A percentile compares a stretch with the other conserved stretches of the same genome.
These are phyloP conservation scores for Blastobotrys petasosporus DNA, from an alignment of 1,139 yeast species.

Conservation along the genomic window DNA sequence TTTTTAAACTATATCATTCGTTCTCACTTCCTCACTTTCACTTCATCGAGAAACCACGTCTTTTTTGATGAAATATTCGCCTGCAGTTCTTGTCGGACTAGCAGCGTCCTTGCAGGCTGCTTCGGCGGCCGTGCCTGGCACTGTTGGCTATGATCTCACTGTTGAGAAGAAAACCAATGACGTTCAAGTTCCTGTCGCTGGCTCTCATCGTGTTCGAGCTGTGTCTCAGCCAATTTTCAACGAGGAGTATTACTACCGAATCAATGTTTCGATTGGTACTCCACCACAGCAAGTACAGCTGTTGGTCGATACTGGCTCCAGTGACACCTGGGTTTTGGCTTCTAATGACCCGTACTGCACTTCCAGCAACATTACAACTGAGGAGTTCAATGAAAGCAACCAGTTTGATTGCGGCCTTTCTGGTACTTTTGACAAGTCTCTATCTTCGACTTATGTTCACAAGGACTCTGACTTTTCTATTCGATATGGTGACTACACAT, in stretches of 20 bases:
- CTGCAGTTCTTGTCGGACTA: neutral
- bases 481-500: conserved; percentile 54
- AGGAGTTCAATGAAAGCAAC: conserved; percentile 14
- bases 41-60: neutral
- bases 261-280: conserved; percentile 19
- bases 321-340: conserved; percentile 57
- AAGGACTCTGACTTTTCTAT: conserved; percentile 37
- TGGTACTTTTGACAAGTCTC: conserved; percentile 21
- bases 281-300: conserved; percentile 20
- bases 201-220: conserved; percentile 5
- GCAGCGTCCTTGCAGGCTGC: neutral
- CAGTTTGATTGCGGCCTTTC: conserved; percentile 21
- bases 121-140: neutral
- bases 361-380: conserved; percentile 16
- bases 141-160: conserved; percentile 6
- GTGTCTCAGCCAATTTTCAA: conserved; percentile 16
- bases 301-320: conserved; percentile 56
- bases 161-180: conserved; percentile 2
- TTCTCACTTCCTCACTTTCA: neutral
- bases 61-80: neutral
- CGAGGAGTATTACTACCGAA: conserved; percentile 31
- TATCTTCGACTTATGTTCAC: conserved; percentile 18
- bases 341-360: conserved; percentile 21
- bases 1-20: neutral
- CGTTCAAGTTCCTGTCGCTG: neutral